Evolutionary conservation across 305 asterid genomes (phyloP).

Genomic region (Stenogyne calaminthoides): DNA sequence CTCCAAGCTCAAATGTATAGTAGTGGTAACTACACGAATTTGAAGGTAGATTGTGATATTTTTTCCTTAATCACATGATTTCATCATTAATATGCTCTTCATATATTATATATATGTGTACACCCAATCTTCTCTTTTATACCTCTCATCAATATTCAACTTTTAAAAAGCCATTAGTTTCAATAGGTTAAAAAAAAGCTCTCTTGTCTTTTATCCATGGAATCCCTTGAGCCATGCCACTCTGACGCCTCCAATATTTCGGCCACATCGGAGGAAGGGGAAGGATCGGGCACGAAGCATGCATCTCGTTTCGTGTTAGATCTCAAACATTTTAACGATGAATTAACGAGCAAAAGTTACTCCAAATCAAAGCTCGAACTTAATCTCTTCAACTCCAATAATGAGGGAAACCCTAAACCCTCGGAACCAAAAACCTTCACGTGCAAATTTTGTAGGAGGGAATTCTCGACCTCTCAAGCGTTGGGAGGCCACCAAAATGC

Average conservation of each 20-base stretch:
- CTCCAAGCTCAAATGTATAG: too few relatives aligned
- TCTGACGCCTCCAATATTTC: too few relatives aligned
- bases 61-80: slow-evolving; percentile 47
- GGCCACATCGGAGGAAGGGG: too few relatives aligned
- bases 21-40: slow-evolving; percentile 41
- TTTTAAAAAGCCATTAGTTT: neutral
- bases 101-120: neutral
- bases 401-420: too few relatives aligned
- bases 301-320: slow-evolving; percentile 35
- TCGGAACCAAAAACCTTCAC: too few relatives aligned
- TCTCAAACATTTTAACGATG: slow-evolving; percentile 43
- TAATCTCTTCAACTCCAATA: too few relatives aligned
- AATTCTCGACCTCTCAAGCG: too few relatives aligned
- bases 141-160: slow-evolving; percentile 24
- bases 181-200: neutral
- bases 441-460: too few relatives aligned
- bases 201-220: neutral
- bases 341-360: neutral
- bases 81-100: slow-evolving; percentile 28
- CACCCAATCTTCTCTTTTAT: neutral
- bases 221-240: too few relatives aligned
- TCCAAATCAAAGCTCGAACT: slow-evolving; percentile 42
- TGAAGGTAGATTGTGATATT: slow-evolving; percentile 42
- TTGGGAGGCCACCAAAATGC: too few relatives aligned
- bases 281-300: slow-evolving; percentile 25